Percentiles rank a stretch among this genome's conserved stretches.
These are phyloP conservation scores for Malassezia japonica DNA, from an alignment of 1,284 basidiomycete genomes.

Conservation along the genomic window DNA sequence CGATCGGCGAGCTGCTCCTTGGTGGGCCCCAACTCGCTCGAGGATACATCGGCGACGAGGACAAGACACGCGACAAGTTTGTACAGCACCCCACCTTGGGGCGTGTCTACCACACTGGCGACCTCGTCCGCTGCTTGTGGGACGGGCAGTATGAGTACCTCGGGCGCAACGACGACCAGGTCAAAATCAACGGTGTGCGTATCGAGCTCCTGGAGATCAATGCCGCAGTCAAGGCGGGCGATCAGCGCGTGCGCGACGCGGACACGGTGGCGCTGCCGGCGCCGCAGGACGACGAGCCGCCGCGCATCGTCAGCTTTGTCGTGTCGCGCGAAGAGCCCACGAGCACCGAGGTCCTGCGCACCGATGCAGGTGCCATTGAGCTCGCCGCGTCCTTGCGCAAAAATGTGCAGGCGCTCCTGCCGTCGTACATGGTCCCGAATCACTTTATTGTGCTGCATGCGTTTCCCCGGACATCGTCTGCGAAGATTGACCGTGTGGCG, in stretches of 20 bases:
- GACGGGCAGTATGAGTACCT: conserved; percentile 48
- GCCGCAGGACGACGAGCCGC: conserved; percentile 22
- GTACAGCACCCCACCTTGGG: conserved; percentile 36
- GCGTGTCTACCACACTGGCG: conserved; percentile 44
- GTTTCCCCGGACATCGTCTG: conserved; percentile 48
- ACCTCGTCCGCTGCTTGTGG: conserved; percentile 42
- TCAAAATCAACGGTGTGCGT: conserved; percentile 50
- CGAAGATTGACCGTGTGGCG: conserved; percentile 49
- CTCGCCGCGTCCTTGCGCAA: conserved; percentile 29
- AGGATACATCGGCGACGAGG: conserved; percentile 40
- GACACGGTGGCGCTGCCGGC: conserved; percentile 42
- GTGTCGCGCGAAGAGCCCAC: conserved; percentile 21
- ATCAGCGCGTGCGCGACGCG: conserved; percentile 33
- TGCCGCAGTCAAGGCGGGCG: conserved; percentile 43
- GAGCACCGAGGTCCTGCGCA: conserved; percentile 20
- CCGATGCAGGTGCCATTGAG: conserved; percentile 24
- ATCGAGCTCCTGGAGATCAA: conserved; percentile 50
- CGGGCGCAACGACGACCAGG: conserved; percentile 49
- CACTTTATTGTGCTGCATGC: conserved; percentile 45
- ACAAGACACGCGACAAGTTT: conserved; percentile 45
- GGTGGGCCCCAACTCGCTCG: conserved; percentile 41
- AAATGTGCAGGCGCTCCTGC: conserved; percentile 28
- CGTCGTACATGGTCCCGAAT: conserved; percentile 45
- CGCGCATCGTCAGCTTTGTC: conserved; percentile 47
- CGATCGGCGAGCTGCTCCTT: conserved; percentile 47